Evolutionary conservation across 805 yeast genomes (phyloP).

Genomic region (Metschnikowia sp.): DNA sequence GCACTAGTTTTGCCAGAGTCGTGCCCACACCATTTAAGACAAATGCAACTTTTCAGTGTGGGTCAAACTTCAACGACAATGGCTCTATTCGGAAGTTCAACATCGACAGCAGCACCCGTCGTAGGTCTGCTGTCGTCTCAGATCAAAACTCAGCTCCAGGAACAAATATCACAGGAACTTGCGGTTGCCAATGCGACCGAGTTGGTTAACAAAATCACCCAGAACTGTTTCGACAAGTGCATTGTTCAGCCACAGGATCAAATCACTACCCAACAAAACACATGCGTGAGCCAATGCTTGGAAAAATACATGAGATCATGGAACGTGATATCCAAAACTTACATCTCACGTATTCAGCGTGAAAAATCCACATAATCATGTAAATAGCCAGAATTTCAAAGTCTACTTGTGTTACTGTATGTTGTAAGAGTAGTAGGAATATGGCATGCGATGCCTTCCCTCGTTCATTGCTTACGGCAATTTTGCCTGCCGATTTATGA

Average conservation of each 20-base stretch:
- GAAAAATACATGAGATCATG: slow-evolving; percentile 88
- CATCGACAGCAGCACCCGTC: slow-evolving; percentile 12
- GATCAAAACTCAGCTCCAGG: slow-evolving; percentile 60
- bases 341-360: slow-evolving; percentile 67
- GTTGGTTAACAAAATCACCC: slow-evolving; percentile 78
- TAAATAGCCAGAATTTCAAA: not conserved
- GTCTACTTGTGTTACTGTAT: too few species aligned
- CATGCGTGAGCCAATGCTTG: slow-evolving; percentile 74
- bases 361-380: slow-evolving; percentile 11
- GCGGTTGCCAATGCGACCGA: slow-evolving; percentile 92
- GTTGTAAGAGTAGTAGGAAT: too few species aligned
- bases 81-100: slow-evolving; percentile 17
- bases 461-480: too few species aligned
- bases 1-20: not conserved
- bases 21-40: not conserved
- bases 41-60: not conserved
- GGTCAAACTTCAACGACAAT: not conserved
- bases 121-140: slow-evolving; percentile 9
- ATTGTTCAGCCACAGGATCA: slow-evolving; percentile 55
- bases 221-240: slow-evolving; percentile 83
- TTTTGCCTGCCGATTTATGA: too few species aligned
- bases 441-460: too few species aligned
- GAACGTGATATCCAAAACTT: slow-evolving; percentile 78
- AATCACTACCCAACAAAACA: slow-evolving; percentile 50
- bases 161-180: slow-evolving; percentile 73